A percentile compares a stretch with the other conserved stretches of the same genome.
Evolutionary conservation across 75 land plant genomes (phyloP).

Genomic region (Selaginella moellendorffii): DNA sequence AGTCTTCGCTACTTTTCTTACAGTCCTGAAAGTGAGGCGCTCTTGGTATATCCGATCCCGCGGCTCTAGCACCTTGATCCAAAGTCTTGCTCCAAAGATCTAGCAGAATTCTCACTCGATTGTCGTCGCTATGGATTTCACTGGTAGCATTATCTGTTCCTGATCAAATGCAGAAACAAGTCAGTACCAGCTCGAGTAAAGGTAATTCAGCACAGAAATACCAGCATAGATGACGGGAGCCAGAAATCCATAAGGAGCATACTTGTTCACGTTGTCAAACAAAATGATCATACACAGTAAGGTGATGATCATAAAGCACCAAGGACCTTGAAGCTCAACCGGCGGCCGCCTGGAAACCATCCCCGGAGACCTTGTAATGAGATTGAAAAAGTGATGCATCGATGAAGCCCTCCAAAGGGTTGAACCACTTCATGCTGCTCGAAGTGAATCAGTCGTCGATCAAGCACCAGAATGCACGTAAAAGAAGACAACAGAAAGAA

Average conservation of each 20-base stretch:
- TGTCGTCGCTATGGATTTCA: not conserved
- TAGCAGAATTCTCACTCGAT: not conserved
- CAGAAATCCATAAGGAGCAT: not conserved
- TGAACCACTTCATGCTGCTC: too few species aligned
- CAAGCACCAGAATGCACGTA: too few species aligned
- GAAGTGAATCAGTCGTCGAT: too few species aligned
- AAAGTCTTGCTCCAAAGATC: slow-evolving; percentile 1
- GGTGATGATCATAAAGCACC: too few species aligned
- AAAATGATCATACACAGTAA: too few species aligned
- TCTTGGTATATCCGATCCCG: not conserved
- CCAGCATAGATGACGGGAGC: not conserved
- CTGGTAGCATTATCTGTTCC: not conserved
- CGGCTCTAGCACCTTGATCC: not conserved
- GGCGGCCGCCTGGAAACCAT: too few species aligned
- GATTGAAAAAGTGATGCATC: too few species aligned
- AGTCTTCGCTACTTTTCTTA: not conserved
- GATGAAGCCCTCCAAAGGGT: too few species aligned
- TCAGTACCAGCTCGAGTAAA: not conserved
- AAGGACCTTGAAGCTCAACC: too few species aligned
- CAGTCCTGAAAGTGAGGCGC: slow-evolving; percentile 5
- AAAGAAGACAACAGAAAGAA: too few species aligned
- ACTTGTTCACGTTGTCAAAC: not conserved
- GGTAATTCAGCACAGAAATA: not conserved
- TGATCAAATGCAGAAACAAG: not conserved
- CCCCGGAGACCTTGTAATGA: too few species aligned